Evolutionary conservation across 371 early-diverging fungal genomes (phyloP), one percentile per base, ranked within the genome.

Genomic region (Lichtheimia ramosa): DNA sequence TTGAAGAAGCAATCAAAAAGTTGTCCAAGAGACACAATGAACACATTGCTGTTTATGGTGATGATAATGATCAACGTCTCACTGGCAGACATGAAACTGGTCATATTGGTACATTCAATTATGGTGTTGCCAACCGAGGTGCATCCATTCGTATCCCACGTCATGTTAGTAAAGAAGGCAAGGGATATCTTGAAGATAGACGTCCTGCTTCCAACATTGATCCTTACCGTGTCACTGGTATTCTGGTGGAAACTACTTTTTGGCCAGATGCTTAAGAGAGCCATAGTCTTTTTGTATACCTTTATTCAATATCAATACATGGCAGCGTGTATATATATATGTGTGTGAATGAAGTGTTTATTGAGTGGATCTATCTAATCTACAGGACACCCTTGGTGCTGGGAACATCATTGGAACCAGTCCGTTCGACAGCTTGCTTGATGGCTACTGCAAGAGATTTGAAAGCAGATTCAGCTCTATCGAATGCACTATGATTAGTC

Each of bases 391-490:
- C 97, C 82, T 97, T 97, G 5, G 98, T 98, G 64, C 92, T 92
- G 0, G 98, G 98, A 3, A 97, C 73, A 63, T 90, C 90, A 58
- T 88, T 83, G 39, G 88, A 81, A 5, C 95, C 96, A 7, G 95
- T 94, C 52, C 77, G 75, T 21, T 87, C 80, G 16, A 88, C 78
- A 16, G 98, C 98, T 64, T 90, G 88, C 40, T 92, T 74, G 39
- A 98, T 66, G 12, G 98, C 98, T 16, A 97, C 86, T n/a, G 97
- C 98, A 48, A 95, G 75, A 0, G 97, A 94, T 73, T 98, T 98
- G 85, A 98, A 98, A 3, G 98, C 92, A 24, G 95, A 83, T 74
- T 97, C 98, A 23, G 97, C 87, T 48, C 94, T 95, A 72, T 24
- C 49, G 10, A 51, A 16, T 24, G 34, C 42, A 58, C 8, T 21